phyloP scores from a whole-genome alignment of 495 filamentous ascomycete genomes.

The Aspergillus sparsus region DNA sequence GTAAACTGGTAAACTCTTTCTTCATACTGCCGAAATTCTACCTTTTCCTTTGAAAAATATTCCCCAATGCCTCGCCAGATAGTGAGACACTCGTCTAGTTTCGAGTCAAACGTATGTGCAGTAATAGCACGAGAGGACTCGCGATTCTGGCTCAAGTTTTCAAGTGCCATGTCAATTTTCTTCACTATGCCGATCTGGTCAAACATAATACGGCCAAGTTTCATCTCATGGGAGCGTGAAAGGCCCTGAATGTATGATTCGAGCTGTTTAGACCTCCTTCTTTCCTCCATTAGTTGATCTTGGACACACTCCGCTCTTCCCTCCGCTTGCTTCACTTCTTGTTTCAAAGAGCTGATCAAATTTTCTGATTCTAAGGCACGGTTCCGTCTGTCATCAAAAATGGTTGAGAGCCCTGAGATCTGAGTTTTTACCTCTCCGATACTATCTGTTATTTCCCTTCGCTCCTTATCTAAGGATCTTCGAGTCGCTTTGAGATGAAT shows the following conservation, averaged over 20 bases:
- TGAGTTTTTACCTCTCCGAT: conserved; percentile 29
- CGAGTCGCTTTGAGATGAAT: conserved; percentile 27
- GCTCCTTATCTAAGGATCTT: conserved; percentile 30
- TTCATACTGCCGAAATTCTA: conserved; percentile 27
- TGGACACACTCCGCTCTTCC: conserved; percentile 19
- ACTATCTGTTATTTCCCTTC: conserved; percentile 24
- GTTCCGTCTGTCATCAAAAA: conserved; percentile 19
- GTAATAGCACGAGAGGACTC: conserved; percentile 20
- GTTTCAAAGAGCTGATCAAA: conserved; percentile 22
- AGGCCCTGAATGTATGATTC: conserved; percentile 39
- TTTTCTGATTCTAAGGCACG: conserved; percentile 22
- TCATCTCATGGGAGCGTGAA: conserved; percentile 29
- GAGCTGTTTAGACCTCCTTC: conserved; percentile 28
- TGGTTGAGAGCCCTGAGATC: conserved; percentile 22
- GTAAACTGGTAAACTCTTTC: conserved; percentile 19
- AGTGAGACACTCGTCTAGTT: conserved; percentile 23
- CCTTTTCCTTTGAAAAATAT: conserved; percentile 19
- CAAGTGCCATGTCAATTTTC: conserved; percentile 23
- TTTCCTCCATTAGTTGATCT: conserved; percentile 32
- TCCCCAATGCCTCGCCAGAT: conserved; percentile 26
- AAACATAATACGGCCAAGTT: conserved; percentile 27
- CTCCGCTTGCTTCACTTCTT: conserved; percentile 26
- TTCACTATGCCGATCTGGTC: conserved; percentile 32
- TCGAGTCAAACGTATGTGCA: conserved; percentile 15
- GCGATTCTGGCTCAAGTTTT: conserved; percentile 16